phyloP scores from a whole-genome alignment of 208 protist species.

The Acanthamoeba healyi region DNA sequence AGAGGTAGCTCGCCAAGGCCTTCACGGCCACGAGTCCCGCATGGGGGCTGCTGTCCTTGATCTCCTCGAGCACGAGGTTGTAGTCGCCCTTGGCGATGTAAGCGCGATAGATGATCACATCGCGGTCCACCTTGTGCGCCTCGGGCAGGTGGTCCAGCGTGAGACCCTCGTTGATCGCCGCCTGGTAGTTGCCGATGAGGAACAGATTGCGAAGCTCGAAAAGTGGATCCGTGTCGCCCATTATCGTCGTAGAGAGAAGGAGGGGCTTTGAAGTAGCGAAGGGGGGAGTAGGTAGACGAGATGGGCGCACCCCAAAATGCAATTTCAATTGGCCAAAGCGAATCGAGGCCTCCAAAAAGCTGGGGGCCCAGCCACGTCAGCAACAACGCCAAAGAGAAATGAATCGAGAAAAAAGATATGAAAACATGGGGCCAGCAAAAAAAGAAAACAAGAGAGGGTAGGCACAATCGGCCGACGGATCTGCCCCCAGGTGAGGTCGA shows the following conservation, averaged over 20 bases:
- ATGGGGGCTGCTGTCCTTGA: conserved; percentile 69
- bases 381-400: too few species aligned
- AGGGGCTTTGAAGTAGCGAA: too few species aligned
- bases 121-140: conserved; percentile 24
- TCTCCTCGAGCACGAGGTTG: conserved; percentile 78
- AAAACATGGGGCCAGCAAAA: too few species aligned
- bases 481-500: too few species aligned
- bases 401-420: too few species aligned
- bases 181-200: conserved; percentile 72
- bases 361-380: too few species aligned
- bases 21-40: conserved; percentile 80
- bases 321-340: background rate
- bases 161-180: conserved; percentile 74
- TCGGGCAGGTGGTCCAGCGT: conserved; percentile 52
- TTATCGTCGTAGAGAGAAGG: background rate
- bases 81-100: conserved; percentile 80
- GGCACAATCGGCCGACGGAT: background rate
- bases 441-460: background rate
- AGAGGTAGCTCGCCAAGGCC: conserved; percentile 78
- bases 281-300: background rate
- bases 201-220: conserved; percentile 76
- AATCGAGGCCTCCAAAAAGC: too few species aligned
- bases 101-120: conserved; percentile 72
- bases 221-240: conserved; percentile 67
- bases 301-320: background rate